Evolutionary conservation across 2,329 filamentous ascomycete species (phyloP).

Genomic region (Karstenula rhodostoma): DNA sequence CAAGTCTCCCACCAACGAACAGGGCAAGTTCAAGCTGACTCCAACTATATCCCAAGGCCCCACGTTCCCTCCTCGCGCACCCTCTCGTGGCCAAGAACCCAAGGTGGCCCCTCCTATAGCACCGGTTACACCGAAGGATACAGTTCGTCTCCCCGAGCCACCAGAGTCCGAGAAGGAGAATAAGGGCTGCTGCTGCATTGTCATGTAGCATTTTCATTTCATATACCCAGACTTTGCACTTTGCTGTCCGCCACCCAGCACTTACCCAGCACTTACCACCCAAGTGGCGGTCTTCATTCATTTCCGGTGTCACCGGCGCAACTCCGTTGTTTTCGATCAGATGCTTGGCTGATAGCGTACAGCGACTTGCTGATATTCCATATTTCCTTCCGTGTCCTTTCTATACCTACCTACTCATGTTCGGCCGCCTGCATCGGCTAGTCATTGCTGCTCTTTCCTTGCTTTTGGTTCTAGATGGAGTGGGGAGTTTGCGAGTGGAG

Average conservation of each 20-base stretch:
- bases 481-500: neutral
- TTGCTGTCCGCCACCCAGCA: slow-evolving; percentile 13
- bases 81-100: slow-evolving; percentile 28
- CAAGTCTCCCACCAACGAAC: slow-evolving; percentile 47
- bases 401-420: neutral
- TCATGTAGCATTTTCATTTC: slow-evolving; percentile 66
- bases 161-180: slow-evolving; percentile 66
- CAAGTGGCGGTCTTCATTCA: slow-evolving; percentile 30
- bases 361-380: slow-evolving; percentile 10
- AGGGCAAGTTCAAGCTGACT: slow-evolving; percentile 58
- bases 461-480: neutral
- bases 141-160: slow-evolving; percentile 63
- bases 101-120: slow-evolving; percentile 24
- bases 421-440: neutral
- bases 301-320: neutral
- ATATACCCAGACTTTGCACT: slow-evolving; percentile 39
- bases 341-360: slow-evolving; percentile 13
- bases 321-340: neutral
- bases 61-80: slow-evolving; percentile 36
- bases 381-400: neutral
- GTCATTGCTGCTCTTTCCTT: neutral
- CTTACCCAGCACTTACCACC: neutral
- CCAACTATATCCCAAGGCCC: slow-evolving; percentile 52
- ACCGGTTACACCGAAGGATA: slow-evolving; percentile 22
- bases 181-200: slow-evolving; percentile 74